Evolutionary conservation across 2,329 filamentous ascomycete genomes (phyloP), one percentile per base, ranked within the genome.

Genomic region (Trichophaea hybrida): DNA sequence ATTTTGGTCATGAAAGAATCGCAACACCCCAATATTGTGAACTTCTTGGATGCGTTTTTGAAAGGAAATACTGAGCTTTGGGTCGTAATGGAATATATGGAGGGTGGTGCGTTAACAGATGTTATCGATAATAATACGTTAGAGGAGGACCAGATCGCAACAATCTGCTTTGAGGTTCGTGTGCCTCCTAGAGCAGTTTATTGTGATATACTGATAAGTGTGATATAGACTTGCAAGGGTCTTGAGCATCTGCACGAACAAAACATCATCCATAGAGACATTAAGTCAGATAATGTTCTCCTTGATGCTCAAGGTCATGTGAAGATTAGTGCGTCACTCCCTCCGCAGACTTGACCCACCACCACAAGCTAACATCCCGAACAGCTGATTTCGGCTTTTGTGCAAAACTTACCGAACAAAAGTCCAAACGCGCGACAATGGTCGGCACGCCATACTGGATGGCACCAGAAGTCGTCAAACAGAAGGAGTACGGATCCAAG

Each of bases 81-180:
- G 93, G 89, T 98, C 8, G 91, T 98, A 56, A 95, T 98, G 93
- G 93, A 98, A 75, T 98, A 90, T 70, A 98, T 98, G 93, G 93
- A 98, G 75, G 93, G 93, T 69, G 93, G 93, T 75, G 88, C 93
- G 63, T 76, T 98, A 72, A 98, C 93, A 1, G 93, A 98, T 76
- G 89, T 98, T 62, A 98, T 98, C 74, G 93, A 98, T 74, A 96
- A 97, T 75, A 98, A 97, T 73, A 82, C 84, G 59, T 96, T 98
- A 68, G 88, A 86, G 4, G 93, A 98, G 73, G 88, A 96, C 71
- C 93, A 98, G 73, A 98, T 98, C 69, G 88, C 93, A 7, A 96
- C 91, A 4, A 97, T 98, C 66, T 97, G 91, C 73, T 80, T 86
- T 55, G 93, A 98, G 85, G 91, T 95, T 75, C 74, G 81, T 72